These are phyloP conservation scores for Iris pallida DNA, from an alignment of 116 monocot genomes.

Conservation along the genomic window DNA sequence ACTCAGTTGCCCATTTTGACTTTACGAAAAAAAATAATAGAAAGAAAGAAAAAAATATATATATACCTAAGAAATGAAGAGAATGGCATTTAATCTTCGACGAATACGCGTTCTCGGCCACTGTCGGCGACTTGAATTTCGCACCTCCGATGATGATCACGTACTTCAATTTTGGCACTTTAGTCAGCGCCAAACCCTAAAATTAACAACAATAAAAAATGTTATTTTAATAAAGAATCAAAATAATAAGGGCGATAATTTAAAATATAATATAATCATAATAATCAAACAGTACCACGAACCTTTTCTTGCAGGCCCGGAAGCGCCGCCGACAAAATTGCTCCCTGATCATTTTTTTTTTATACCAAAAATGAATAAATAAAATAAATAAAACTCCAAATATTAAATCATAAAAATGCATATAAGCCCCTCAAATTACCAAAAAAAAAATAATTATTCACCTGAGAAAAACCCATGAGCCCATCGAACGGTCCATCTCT, in stretches of 20 bases:
- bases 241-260: neutral
- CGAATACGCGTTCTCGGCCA: slow-evolving; percentile 55
- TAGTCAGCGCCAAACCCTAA: slow-evolving; percentile 62
- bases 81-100: slow-evolving; percentile 47
- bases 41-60: neutral
- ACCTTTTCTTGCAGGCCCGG: slow-evolving; percentile 75
- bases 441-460: neutral
- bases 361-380: neutral
- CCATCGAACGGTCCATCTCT: slow-evolving; percentile 73
- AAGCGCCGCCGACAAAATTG: slow-evolving; percentile 77
- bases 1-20: neutral
- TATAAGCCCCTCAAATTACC: neutral
- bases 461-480: slow-evolving; percentile 91
- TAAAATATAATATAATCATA: neutral
- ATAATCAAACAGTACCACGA: neutral
- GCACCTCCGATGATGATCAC: slow-evolving; percentile 68
- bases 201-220: slow-evolving; percentile 1
- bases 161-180: slow-evolving; percentile 62
- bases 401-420: neutral
- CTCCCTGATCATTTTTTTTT: slow-evolving; percentile 43
- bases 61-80: slow-evolving; percentile 70
- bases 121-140: slow-evolving; percentile 33
- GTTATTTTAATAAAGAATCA: neutral
- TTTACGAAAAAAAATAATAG: neutral
- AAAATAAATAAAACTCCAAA: neutral